Base-by-base conservation (phyloP, 1,139 yeast genomes). In the Hemisphaericaspora lyxosophila region DNA sequence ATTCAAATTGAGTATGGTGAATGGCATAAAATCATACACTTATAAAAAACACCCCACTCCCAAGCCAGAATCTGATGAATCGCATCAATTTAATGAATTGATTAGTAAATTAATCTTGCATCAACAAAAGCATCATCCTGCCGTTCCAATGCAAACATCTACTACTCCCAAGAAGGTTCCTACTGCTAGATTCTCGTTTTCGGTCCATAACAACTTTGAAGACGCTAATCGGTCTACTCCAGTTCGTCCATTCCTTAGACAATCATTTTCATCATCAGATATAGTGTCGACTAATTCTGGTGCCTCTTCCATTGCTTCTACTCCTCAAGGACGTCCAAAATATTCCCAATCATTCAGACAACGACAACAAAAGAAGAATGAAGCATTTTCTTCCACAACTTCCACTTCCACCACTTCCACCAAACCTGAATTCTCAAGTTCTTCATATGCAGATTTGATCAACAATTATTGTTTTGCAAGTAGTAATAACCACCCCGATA, bases 401-500 rank as follows among this genome's bases (percentile, higher is more conserved):
- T n/a, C n/a, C n/a, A n/a, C n/a, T n/a, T n/a, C n/a, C n/a, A n/a
- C n/a, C n/a, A n/a, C n/a, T n/a, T n/a, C n/a, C n/a, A n/a, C n/a
- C n/a, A 32, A 33, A 32, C 36, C 39, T n/a, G 40, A 35, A 14
- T 42, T 43, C 30, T 40, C 47, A n/a, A 40, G 47, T 13, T 52
- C 58, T 20, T 56, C 63, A 8, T 63, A 63, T 41, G 48, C 66
- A 8, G 65, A 61, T 40, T 52, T 63, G 34, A 47, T 63, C 39
- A 59, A 60, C 38, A 58, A 61, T 35, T 62, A 60, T 43, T 63
- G 69, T 45, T 63, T 63, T 47, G 62, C 59, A 37, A 59, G 61
- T 36, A 62, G 63, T 30, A n/a, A n/a, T n/a, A n/a, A n/a, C n/a
- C n/a, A n/a, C n/a, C n/a, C n/a, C n/a, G n/a, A n/a, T n/a, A n/a